Conservation (phyloP, 1,284 basidiomycete genomes). For the Ustilago tritici region DNA sequence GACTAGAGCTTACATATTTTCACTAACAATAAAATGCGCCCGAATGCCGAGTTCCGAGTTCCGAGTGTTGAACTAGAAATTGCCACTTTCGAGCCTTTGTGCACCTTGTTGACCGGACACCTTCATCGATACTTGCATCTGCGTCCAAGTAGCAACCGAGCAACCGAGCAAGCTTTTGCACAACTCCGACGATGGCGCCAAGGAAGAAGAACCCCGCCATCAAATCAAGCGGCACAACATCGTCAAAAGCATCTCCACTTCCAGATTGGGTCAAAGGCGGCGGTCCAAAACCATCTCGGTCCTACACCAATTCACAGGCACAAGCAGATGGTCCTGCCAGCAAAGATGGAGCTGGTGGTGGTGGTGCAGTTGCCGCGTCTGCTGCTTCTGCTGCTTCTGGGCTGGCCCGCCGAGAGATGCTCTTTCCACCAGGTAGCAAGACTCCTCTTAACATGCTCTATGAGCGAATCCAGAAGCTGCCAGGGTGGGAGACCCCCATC, state of each 20-base stretch:
- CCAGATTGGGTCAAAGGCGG: slow-evolving; percentile 69
- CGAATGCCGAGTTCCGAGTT: neutral
- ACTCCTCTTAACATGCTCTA: slow-evolving; percentile 69
- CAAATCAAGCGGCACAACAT: slow-evolving; percentile 66
- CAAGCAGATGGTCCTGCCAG: slow-evolving; percentile 13
- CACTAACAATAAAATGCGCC: too few species aligned
- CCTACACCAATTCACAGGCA: slow-evolving; percentile 51
- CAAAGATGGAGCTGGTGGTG: slow-evolving; percentile 3
- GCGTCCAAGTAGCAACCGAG: neutral
- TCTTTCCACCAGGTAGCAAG: slow-evolving; percentile 69
- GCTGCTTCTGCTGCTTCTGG: slow-evolving; percentile 8
- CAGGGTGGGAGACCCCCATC: slow-evolving; percentile 66
- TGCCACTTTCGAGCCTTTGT: neutral
- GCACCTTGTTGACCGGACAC: neutral
- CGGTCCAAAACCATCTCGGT: slow-evolving; percentile 57
- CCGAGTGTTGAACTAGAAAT: neutral
- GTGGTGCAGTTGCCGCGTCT: slow-evolving; percentile 6
- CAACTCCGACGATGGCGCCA: slow-evolving; percentile 51
- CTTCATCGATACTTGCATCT: neutral
- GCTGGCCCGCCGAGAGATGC: slow-evolving; percentile 38
- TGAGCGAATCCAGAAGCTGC: slow-evolving; percentile 65
- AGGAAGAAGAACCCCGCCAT: slow-evolving; percentile 66
- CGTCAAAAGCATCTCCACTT: slow-evolving; percentile 65
- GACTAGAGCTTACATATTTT: too few species aligned
- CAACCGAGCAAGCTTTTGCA: neutral